Evolutionary conservation across 2,329 filamentous ascomycete genomes (phyloP), one percentile per base, ranked within the genome.

Genomic region (Fusarium abutilonis): DNA sequence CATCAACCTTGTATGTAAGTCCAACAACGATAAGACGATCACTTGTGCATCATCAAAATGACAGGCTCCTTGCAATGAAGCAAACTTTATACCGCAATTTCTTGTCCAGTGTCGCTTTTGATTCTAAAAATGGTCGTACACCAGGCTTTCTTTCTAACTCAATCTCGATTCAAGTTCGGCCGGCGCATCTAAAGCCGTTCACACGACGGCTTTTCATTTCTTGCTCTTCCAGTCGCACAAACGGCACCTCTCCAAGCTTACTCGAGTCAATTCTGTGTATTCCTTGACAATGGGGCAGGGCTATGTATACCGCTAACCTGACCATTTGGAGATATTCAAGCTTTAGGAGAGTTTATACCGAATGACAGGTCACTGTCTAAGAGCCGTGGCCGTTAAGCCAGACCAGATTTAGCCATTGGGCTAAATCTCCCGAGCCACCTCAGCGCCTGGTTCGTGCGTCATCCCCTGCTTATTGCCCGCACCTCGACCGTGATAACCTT

Each of bases 351-450:
- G 34, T 35, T 56, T 55, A 47, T 46, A 56, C 42, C 56, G 17
- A 41, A 28, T 44, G 61, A 52, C 38, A 48, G 32, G 57, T 63
- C 62, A 63, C 49, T 52, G 45, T 35, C 28, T 53, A 47, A 17
- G 44, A 47, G 48, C 48, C 23, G 53, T 40, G 49, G 56, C 63
- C 63, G 60, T 69, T 70, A 39, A 48, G 32, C 51, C 61, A 51
- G 50, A 36, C 42, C 53, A 54, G 23, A 48, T 56, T 52, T 57
- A 48, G 53, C 45, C 56, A 53, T 58, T 54, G 65, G 42, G 66
- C 56, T 66, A 68, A 67, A 69, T 70, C 50, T 60, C 61, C 67
- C 67, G 69, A 70, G 35, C 59, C 60, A 31, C 29, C 29, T 31
- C 29, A 56, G 34, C 26, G 52, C 54, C 47, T 42, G 56, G 63